Conservation (phyloP, 257 asterid genomes). For the Haberlea rhodopensis region DNA sequence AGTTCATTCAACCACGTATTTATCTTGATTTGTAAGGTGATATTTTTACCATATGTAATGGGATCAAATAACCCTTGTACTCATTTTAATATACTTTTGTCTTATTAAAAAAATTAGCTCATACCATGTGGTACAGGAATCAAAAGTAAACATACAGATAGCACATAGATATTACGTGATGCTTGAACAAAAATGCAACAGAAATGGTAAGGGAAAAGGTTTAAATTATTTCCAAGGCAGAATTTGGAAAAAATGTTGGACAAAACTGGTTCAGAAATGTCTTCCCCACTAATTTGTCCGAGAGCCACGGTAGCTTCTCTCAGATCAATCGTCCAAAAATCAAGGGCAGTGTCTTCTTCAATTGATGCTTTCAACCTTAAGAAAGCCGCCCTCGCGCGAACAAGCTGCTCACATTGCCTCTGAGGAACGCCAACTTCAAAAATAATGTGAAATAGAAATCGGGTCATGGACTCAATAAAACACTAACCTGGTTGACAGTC, state of each 20-base stretch:
- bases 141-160: too few species aligned
- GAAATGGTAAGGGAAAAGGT: too few species aligned
- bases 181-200: too few species aligned
- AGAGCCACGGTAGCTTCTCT: slow-evolving; percentile 90
- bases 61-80: too few species aligned
- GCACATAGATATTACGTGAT: too few species aligned
- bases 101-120: too few species aligned
- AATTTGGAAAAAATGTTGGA: slow-evolving; percentile 88
- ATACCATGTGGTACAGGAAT: too few species aligned
- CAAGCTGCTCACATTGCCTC: slow-evolving; percentile 95
- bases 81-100: too few species aligned
- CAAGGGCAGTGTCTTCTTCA: slow-evolving; percentile 76
- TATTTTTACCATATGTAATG: too few species aligned
- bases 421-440: slow-evolving; percentile 25
- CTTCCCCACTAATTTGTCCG: slow-evolving; percentile 87
- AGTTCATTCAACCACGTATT: too few species aligned
- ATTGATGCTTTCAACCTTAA: slow-evolving; percentile 62
- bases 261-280: slow-evolving; percentile 81
- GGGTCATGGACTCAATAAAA: background rate
- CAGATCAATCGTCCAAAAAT: slow-evolving; percentile 89
- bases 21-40: too few species aligned
- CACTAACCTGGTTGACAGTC: slow-evolving; percentile 85
- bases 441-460: background rate
- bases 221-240: slow-evolving; percentile 97
- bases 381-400: slow-evolving; percentile 71